phyloP scores from a whole-genome alignment of 768 basidiomycete species.

The Rhodotorula paludigena region DNA sequence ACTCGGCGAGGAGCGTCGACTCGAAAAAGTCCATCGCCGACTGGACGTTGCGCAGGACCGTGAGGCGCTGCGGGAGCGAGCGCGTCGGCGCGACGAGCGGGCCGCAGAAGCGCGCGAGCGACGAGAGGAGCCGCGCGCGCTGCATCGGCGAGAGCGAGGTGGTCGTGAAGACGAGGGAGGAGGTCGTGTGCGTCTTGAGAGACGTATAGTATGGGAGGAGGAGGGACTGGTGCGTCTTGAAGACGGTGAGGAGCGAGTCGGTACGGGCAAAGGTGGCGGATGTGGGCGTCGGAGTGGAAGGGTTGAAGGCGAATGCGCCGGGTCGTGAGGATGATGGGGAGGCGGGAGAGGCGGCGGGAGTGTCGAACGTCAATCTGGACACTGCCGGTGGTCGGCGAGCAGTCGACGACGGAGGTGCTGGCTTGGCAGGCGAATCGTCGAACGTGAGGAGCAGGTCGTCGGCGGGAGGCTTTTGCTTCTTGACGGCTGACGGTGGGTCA shows the following conservation, averaged over 20 bases:
- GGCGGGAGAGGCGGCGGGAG: background rate
- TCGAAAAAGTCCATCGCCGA: constrained; percentile 84
- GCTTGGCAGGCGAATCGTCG: constrained; percentile 32
- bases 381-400: constrained; percentile 3
- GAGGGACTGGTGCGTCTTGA: constrained; percentile 47
- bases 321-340: background rate
- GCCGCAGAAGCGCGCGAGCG: constrained; percentile 68
- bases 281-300: constrained; percentile 4
- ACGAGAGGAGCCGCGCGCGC: constrained; percentile 58
- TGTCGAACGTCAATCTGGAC: constrained; percentile 10
- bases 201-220: constrained; percentile 46
- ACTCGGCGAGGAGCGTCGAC: constrained; percentile 73
- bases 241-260: constrained; percentile 22
- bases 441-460: constrained; percentile 32
- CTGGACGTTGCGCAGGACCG: constrained; percentile 57
- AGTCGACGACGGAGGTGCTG: background rate
- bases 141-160: constrained; percentile 47
- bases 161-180: constrained; percentile 64
- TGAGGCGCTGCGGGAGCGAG: constrained; percentile 57
- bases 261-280: background rate
- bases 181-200: constrained; percentile 58
- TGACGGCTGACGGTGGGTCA: background rate
- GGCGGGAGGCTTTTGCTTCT: background rate
- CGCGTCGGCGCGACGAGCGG: constrained; percentile 64
- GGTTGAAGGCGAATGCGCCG: constrained; percentile 5